A percentile compares a stretch with the other conserved stretches of the same genome.
Conservation (phyloP, 306 rosid genomes). For the Rosa chinensis region DNA sequence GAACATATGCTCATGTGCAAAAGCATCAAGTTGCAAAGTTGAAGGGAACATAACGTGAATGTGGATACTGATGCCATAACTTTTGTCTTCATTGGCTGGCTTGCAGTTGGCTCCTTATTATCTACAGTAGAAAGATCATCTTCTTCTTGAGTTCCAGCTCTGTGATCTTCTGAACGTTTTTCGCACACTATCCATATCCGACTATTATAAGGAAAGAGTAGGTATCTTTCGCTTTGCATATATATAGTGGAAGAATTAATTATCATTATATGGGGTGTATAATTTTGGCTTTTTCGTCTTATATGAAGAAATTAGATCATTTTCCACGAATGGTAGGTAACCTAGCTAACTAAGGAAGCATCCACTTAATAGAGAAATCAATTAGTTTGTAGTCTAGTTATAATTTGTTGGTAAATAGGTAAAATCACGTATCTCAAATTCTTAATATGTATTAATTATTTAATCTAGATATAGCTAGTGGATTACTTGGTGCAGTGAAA, state of each 20-base stretch:
- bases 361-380: neutral
- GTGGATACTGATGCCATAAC: neutral
- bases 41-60: neutral
- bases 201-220: neutral
- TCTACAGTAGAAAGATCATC: neutral
- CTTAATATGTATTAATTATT: neutral
- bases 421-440: neutral
- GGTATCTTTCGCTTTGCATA: conserved; percentile 16
- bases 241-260: neutral
- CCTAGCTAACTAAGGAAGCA: neutral
- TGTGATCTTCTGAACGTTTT: neutral
- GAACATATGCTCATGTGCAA: neutral
- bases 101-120: neutral
- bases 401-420: neutral
- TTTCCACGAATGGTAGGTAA: neutral
- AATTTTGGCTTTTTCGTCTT: neutral
- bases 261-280: neutral
- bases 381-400: neutral
- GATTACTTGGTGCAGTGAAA: neutral
- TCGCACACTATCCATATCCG: neutral
- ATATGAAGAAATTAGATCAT: neutral
- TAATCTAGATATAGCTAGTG: neutral
- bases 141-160: neutral
- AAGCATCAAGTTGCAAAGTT: neutral
- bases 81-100: neutral